phyloP scores from a whole-genome alignment of 2,329 filamentous ascomycete species.

The Alternaria ethzedia region DNA sequence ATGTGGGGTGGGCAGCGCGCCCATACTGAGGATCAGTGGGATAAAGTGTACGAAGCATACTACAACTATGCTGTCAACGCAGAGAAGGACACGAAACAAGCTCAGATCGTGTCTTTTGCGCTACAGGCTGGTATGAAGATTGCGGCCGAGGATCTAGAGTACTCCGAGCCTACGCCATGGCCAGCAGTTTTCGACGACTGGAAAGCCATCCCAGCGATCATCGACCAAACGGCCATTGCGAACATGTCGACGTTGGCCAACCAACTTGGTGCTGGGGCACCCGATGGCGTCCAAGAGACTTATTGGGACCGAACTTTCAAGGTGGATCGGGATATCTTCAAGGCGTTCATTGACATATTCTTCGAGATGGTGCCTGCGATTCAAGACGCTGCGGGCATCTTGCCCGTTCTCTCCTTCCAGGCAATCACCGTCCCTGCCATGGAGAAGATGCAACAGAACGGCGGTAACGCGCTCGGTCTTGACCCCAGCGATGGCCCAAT shows the following conservation, averaged over 20 bases:
- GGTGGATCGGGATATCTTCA: slow-evolving; percentile 26
- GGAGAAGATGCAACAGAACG: slow-evolving; percentile 33
- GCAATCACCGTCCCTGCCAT: slow-evolving; percentile 33
- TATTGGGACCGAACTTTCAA: slow-evolving; percentile 39
- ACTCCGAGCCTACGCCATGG: slow-evolving; percentile 30
- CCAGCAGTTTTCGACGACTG: slow-evolving; percentile 34
- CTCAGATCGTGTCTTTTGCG: slow-evolving; percentile 31
- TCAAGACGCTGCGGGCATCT: slow-evolving; percentile 23
- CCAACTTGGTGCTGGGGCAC: slow-evolving; percentile 20
- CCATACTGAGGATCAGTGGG: slow-evolving; percentile 21
- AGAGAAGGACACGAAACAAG: slow-evolving; percentile 21
- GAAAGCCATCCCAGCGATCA: slow-evolving; percentile 32
- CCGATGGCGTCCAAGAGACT: slow-evolving; percentile 27
- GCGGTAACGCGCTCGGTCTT: slow-evolving; percentile 43
- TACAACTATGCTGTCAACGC: slow-evolving; percentile 22
- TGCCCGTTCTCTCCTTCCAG: slow-evolving; percentile 37
- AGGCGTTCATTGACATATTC: slow-evolving; percentile 28
- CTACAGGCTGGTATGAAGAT: slow-evolving; percentile 23
- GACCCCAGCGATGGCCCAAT: slow-evolving; percentile 24
- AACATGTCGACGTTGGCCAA: slow-evolving; percentile 30
- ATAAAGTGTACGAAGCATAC: slow-evolving; percentile 25
- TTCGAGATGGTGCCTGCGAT: slow-evolving; percentile 31
- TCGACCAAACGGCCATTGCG: slow-evolving; percentile 30
- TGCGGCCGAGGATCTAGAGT: slow-evolving; percentile 28
- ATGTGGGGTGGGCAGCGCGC: slow-evolving; percentile 37